A percentile compares a stretch with the other conserved stretches of the same genome.
Evolutionary conservation across 208 protist genomes (phyloP).

Genomic region (Endotrypanum monterogeii): DNA sequence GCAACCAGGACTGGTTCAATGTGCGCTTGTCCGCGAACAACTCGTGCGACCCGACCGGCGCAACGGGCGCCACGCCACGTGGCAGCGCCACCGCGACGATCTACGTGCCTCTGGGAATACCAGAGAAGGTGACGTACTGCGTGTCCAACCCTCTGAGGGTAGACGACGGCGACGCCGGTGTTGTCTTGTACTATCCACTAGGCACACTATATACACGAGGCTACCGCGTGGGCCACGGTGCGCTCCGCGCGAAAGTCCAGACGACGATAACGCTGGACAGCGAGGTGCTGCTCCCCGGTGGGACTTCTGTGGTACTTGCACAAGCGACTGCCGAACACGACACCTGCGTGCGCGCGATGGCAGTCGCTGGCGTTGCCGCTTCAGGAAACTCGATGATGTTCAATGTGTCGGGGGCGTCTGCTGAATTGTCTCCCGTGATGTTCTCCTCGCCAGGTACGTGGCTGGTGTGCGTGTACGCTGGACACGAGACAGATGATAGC

Average conservation of each 20-base stretch:
- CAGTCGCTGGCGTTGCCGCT: not conserved
- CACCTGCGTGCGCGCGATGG: not conserved
- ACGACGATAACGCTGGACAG: conserved; percentile 12
- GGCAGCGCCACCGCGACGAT: not conserved
- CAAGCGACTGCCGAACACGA: not conserved
- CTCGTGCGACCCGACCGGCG: not conserved
- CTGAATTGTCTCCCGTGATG: conserved; percentile 15
- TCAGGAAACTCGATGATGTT: not conserved
- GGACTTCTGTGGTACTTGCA: conserved; percentile 6
- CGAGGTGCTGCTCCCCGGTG: not conserved
- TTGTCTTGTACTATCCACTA: conserved; percentile 1
- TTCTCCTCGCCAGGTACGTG: conserved; percentile 32
- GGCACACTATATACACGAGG: not conserved
- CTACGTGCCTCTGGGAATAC: not conserved
- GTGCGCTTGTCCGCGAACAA: not conserved
- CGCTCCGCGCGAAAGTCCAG: not conserved
- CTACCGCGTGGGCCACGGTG: conserved; percentile 10
- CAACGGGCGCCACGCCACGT: not conserved
- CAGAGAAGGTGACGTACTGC: conserved; percentile 7
- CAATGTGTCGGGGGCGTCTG: conserved; percentile 1
- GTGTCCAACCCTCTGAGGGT: conserved; percentile 9
- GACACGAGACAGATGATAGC: not conserved
- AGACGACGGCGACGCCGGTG: not conserved
- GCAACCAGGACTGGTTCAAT: not conserved
- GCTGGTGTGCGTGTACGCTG: conserved; percentile 39